Conservation (phyloP, 1,139 yeast species). For the Blastobotrys indianensis region DNA sequence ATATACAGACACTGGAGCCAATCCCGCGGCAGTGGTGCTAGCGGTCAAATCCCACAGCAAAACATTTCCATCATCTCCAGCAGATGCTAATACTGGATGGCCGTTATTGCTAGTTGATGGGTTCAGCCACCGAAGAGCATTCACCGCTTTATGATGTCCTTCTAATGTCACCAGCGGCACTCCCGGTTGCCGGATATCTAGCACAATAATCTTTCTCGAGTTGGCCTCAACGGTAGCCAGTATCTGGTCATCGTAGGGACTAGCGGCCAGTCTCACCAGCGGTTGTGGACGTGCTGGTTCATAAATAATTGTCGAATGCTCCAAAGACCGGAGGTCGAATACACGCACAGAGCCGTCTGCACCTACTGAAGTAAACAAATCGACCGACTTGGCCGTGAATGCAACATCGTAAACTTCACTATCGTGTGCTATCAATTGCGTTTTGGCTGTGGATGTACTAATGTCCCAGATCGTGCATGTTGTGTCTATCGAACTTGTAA, state of each 20-base stretch:
- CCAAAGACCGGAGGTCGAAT: constrained; percentile 81
- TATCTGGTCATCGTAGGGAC: constrained; percentile 71
- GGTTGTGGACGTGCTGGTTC: constrained; percentile 63
- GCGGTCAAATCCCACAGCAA: constrained; percentile 69
- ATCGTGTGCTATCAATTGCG: constrained; percentile 95
- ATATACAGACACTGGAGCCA: constrained; percentile 47
- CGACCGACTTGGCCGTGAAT: constrained; percentile 67
- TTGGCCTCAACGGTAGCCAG: constrained; percentile 78
- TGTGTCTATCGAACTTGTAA: constrained; percentile 88
- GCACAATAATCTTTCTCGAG: constrained; percentile 57
- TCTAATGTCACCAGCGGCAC: constrained; percentile 63
- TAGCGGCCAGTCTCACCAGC: constrained; percentile 66
- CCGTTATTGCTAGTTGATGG: constrained; percentile 28
- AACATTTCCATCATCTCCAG: constrained; percentile 89
- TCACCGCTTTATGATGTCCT: constrained; percentile 64
- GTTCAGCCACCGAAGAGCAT: constrained; percentile 83
- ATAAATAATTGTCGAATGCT: constrained; percentile 90
- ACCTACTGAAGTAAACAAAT: constrained; percentile 87
- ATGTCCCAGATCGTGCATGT: constrained; percentile 97
- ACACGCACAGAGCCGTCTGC: constrained; percentile 93
- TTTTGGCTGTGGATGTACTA: constrained; percentile 67
- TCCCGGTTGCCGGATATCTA: constrained; percentile 89
- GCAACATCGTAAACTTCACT: constrained; percentile 91
- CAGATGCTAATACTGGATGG: constrained; percentile 59
- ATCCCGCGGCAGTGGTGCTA: constrained; percentile 17